A percentile compares a stretch with the other conserved stretches of the same genome.
These are phyloP conservation scores for Carex pumila DNA, from an alignment of 176 grass and related monocot species.

Conservation along the genomic window DNA sequence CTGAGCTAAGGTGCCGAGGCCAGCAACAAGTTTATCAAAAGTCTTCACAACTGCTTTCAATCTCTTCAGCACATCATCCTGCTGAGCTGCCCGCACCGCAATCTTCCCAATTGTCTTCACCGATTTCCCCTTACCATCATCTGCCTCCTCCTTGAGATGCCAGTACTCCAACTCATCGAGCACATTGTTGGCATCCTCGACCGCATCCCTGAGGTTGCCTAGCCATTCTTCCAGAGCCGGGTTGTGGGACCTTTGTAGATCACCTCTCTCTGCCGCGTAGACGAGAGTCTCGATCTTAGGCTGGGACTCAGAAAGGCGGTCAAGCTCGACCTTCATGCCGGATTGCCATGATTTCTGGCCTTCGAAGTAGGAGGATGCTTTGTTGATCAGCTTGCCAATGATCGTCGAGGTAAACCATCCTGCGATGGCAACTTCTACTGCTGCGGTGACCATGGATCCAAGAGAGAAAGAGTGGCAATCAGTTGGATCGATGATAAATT, in stretches of 20 bases:
- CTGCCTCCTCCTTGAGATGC: background rate
- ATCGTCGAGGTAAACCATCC: constrained; percentile 10
- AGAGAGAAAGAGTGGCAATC: background rate
- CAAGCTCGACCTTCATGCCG: background rate
- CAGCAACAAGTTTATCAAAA: background rate
- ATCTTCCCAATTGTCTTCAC: background rate
- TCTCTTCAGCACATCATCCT: background rate
- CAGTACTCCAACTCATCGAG: constrained; percentile 23
- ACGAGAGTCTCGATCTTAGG: background rate
- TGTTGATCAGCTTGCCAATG: background rate
- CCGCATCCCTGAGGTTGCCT: background rate
- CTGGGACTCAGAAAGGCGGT: background rate
- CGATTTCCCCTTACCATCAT: background rate
- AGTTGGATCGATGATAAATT: background rate
- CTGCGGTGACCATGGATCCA: background rate
- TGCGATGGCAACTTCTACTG: background rate
- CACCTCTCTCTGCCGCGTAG: background rate
- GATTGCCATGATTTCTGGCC: constrained; percentile 2
- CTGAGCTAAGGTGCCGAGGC: constrained; percentile 4
- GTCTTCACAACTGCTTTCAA: background rate
- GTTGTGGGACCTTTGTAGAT: background rate
- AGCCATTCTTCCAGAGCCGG: constrained; percentile 13
- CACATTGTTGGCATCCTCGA: constrained; percentile 8
- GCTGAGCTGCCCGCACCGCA: background rate
- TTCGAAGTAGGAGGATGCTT: background rate